These are phyloP conservation scores for Rhodosporidiobolus sp. DNA, from an alignment of 768 basidiomycete genomes.

Conservation along the genomic window DNA sequence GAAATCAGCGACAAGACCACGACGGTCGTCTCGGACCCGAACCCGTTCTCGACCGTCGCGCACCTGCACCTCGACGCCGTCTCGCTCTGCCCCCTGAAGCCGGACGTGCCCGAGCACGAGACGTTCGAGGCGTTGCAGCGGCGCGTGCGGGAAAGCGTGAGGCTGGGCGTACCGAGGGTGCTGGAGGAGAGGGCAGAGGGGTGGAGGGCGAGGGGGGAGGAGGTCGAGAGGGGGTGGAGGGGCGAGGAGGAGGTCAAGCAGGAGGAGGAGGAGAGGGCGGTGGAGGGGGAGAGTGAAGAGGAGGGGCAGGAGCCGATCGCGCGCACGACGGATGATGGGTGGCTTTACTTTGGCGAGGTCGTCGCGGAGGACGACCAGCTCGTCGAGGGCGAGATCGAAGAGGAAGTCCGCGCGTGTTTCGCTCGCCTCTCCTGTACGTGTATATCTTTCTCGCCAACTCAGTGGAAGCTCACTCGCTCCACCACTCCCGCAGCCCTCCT, in stretches of 20 bases:
- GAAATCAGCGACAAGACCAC: slow-evolving; percentile 60
- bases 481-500: slow-evolving; percentile 57
- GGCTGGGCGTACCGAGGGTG: not conserved
- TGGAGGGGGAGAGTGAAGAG: not conserved
- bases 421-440: slow-evolving; percentile 59
- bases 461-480: too few species aligned
- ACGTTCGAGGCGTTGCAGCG: slow-evolving; percentile 28
- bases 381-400: slow-evolving; percentile 70
- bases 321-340: slow-evolving; percentile 53
- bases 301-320: slow-evolving; percentile 11
- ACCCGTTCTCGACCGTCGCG: slow-evolving; percentile 77
- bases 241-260: not conserved
- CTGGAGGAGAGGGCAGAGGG: not conserved
- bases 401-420: slow-evolving; percentile 73
- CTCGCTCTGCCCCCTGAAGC: slow-evolving; percentile 52
- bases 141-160: not conserved
- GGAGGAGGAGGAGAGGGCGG: not conserved
- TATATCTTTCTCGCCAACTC: not conserved
- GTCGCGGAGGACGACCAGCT: slow-evolving; percentile 38
- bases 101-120: slow-evolving; percentile 10
- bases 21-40: slow-evolving; percentile 65
- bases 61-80: slow-evolving; percentile 77
- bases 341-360: slow-evolving; percentile 68
- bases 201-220: not conserved
- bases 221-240: not conserved